These are phyloP conservation scores for Colletotrichum sp. DNA, from an alignment of 2,329 filamentous ascomycete species.

Conservation along the genomic window DNA sequence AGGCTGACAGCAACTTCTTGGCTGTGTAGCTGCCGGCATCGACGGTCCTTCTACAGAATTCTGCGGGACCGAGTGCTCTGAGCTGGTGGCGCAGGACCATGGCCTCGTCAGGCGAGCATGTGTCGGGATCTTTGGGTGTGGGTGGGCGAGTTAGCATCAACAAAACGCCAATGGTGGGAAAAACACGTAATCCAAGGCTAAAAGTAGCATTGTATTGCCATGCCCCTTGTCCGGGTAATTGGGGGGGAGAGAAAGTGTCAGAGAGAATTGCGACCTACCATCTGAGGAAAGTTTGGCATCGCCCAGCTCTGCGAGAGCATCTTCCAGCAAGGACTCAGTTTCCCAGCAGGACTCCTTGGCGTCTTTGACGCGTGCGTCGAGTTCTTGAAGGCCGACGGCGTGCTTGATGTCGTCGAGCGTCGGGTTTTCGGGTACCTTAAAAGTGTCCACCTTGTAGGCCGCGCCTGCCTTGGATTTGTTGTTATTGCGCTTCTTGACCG, in stretches of 20 bases:
- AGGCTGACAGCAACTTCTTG: slow-evolving; percentile 85
- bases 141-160: slow-evolving; percentile 16
- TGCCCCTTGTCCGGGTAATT: neutral
- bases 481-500: slow-evolving; percentile 31
- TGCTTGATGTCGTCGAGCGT: slow-evolving; percentile 39
- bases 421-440: slow-evolving; percentile 36
- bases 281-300: slow-evolving; percentile 50
- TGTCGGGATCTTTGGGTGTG: slow-evolving; percentile 43
- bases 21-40: slow-evolving; percentile 73
- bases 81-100: slow-evolving; percentile 72
- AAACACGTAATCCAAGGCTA: slow-evolving; percentile 13
- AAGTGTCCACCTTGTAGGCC: slow-evolving; percentile 35
- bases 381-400: slow-evolving; percentile 40
- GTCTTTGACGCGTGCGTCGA: slow-evolving; percentile 58
- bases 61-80: slow-evolving; percentile 75
- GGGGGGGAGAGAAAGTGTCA: neutral
- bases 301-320: slow-evolving; percentile 62
- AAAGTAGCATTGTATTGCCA: slow-evolving; percentile 12
- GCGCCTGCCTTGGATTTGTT: slow-evolving; percentile 29
- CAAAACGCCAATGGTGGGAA: neutral
- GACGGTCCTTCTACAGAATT: slow-evolving; percentile 77
- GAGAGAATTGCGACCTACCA: slow-evolving; percentile 40
- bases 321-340: slow-evolving; percentile 67
- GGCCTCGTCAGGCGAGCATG: slow-evolving; percentile 73
- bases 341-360: slow-evolving; percentile 62